phyloP scores from a whole-genome alignment of 139 green algal genomes.

The Chlamydomonas asymmetrica region DNA sequence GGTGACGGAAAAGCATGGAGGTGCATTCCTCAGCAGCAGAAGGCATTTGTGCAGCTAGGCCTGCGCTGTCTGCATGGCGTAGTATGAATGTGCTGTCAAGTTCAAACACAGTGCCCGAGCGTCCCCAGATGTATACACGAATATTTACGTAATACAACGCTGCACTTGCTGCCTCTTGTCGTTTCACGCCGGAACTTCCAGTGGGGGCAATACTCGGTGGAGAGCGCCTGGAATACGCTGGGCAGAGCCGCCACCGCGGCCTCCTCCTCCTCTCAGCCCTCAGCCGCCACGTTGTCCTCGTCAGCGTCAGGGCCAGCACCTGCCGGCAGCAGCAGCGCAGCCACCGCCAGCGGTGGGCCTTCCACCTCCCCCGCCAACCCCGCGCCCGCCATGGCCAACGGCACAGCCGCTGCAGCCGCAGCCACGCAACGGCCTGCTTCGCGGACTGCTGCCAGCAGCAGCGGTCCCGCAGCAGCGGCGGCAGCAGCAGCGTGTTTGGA shows the following conservation, averaged over 20 bases:
- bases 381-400: neutral
- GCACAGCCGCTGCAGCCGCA: neutral
- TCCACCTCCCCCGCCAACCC: neutral
- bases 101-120: too few relatives aligned
- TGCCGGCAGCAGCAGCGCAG: too few relatives aligned
- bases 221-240: constrained; percentile 13
- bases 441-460: too few relatives aligned
- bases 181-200: too few relatives aligned
- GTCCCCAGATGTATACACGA: too few relatives aligned
- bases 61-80: neutral
- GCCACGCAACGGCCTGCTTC: neutral
- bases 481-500: neutral
- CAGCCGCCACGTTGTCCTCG: neutral
- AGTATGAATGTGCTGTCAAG: too few relatives aligned
- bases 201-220: constrained; percentile 30
- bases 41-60: neutral
- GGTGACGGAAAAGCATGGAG: neutral
- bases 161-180: too few relatives aligned
- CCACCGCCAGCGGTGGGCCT: neutral
- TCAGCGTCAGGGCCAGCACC: neutral
- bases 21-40: neutral
- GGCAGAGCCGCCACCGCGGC: neutral
- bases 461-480: neutral
- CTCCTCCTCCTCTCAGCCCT: neutral
- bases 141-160: too few relatives aligned